Percentiles rank a stretch among this genome's conserved stretches.
These are phyloP conservation scores for Lycium barbarum DNA, from an alignment of 257 asterid genomes.

Conservation along the genomic window DNA sequence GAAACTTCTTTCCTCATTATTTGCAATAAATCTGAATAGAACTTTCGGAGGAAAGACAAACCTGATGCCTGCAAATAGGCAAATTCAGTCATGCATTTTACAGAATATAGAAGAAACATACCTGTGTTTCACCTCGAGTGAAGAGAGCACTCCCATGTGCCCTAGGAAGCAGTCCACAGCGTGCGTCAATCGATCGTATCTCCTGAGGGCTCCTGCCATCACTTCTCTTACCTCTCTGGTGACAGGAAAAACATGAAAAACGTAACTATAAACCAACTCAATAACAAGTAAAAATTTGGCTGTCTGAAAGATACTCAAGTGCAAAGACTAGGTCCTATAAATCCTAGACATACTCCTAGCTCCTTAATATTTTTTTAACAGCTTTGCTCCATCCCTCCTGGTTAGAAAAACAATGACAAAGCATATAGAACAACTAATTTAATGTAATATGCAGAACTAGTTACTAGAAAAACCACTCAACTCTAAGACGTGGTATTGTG, in stretches of 20 bases:
- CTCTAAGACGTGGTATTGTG: not conserved
- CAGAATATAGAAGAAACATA: conserved; percentile 22
- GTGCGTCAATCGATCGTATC: conserved; percentile 71
- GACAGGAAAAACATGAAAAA: not conserved
- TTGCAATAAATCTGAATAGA: not conserved
- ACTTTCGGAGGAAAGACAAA: not conserved
- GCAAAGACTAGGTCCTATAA: not conserved
- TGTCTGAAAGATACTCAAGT: not conserved
- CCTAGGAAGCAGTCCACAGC: conserved; percentile 93
- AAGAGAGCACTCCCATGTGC: conserved; percentile 99
- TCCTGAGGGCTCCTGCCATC: conserved; percentile 88
- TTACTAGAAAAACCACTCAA: not conserved
- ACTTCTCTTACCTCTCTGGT: conserved; percentile 90
- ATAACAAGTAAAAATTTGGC: not conserved
- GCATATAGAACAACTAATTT: not conserved
- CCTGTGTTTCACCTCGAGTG: conserved; percentile 99
- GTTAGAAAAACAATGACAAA: not conserved
- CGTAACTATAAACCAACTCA: not conserved
- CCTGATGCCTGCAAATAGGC: not conserved
- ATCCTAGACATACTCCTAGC: not conserved
- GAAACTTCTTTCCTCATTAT: not conserved
- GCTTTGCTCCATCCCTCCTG: not conserved
- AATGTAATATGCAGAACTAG: not conserved
- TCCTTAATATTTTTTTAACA: not conserved
- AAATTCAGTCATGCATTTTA: not conserved